A percentile compares a stretch with the other conserved stretches of the same genome.
Conservation (phyloP, 75 land plant species). For the Selaginella moellendorffii region DNA sequence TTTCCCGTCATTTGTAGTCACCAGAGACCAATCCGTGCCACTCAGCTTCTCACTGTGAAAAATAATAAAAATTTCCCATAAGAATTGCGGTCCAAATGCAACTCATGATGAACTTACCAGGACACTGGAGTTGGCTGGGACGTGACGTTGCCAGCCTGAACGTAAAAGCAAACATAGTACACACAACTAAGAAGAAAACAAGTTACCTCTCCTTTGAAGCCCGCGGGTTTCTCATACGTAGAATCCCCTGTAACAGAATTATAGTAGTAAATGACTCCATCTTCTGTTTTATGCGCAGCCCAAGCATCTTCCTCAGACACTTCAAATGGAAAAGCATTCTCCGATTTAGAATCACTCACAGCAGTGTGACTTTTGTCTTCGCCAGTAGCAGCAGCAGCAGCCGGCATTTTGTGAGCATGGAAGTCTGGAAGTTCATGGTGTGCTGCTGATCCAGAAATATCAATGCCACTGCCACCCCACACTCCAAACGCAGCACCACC, state of each 20-base stretch:
- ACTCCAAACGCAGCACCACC: too few species aligned
- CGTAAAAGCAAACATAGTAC: too few species aligned
- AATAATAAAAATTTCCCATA: too few species aligned
- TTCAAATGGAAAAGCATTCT: background rate
- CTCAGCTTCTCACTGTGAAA: slow-evolving; percentile 50
- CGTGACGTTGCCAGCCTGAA: slow-evolving; percentile 54
- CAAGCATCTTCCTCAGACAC: slow-evolving; percentile 41
- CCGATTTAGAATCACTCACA: background rate
- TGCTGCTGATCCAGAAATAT: background rate
- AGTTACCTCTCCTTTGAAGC: slow-evolving; percentile 76
- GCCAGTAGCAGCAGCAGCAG: too few species aligned
- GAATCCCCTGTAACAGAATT: slow-evolving; percentile 81
- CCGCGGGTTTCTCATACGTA: slow-evolving; percentile 68
- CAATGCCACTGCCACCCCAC: background rate
- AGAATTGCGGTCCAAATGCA: too few species aligned
- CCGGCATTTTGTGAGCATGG: too few species aligned
- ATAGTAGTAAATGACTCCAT: slow-evolving; percentile 71
- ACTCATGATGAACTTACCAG: slow-evolving; percentile 57
- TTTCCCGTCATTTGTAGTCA: slow-evolving; percentile 82
- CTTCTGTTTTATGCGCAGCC: slow-evolving; percentile 81
- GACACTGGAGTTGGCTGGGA: slow-evolving; percentile 69
- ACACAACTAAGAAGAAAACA: background rate
- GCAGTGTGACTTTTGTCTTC: too few species aligned
- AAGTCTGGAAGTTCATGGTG: too few species aligned
- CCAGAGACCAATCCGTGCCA: slow-evolving; percentile 78